These are phyloP conservation scores for Fusarium beomiforme DNA, from an alignment of 2,329 filamentous ascomycete species.

Conservation along the genomic window DNA sequence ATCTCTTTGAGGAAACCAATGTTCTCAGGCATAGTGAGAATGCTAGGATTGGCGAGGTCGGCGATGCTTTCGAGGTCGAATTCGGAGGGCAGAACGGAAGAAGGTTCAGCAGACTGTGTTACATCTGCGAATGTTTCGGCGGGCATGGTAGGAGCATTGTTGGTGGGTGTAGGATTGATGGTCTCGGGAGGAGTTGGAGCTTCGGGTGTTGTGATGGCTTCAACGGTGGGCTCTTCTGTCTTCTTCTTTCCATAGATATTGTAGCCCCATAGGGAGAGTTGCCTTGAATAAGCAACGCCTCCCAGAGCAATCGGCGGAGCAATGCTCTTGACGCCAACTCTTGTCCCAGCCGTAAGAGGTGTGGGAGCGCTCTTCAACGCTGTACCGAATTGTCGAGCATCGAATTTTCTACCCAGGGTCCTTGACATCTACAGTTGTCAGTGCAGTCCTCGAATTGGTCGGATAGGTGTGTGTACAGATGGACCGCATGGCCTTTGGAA, in stretches of 20 bases:
- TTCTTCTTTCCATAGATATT: constrained; percentile 42
- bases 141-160: constrained; percentile 33
- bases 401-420: constrained; percentile 44
- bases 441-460: background rate
- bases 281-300: constrained; percentile 45
- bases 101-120: constrained; percentile 29
- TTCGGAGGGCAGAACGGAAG: constrained; percentile 42
- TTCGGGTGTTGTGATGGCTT: constrained; percentile 26
- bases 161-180: constrained; percentile 12
- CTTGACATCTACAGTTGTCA: constrained; percentile 37
- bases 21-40: constrained; percentile 73
- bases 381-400: constrained; percentile 51
- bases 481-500: constrained; percentile 45
- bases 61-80: constrained; percentile 48
- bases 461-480: constrained; percentile 39
- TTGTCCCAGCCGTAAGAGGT: constrained; percentile 35
- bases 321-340: constrained; percentile 33
- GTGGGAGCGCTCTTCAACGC: constrained; percentile 39
- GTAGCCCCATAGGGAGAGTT: constrained; percentile 50
- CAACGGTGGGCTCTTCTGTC: constrained; percentile 33
- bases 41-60: constrained; percentile 52
- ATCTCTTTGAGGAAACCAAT: constrained; percentile 85
- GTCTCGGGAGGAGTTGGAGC: constrained; percentile 30
- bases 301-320: constrained; percentile 46
- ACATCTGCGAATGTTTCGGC: constrained; percentile 31